These are phyloP conservation scores for Pichia kluyveri DNA, from an alignment of 805 yeast species.

Conservation along the genomic window DNA sequence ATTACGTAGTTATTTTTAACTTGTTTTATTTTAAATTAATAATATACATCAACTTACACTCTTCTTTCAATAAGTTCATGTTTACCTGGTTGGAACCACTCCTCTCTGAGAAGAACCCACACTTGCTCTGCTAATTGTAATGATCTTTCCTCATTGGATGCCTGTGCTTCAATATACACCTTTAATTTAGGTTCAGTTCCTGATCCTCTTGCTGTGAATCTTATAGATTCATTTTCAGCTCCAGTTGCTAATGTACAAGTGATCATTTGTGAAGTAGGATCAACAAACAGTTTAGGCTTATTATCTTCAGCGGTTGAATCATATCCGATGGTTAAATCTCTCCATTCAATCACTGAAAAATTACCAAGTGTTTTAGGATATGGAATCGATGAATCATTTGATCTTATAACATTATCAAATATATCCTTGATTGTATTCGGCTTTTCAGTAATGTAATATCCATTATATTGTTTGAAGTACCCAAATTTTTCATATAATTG, in stretches of 20 bases:
- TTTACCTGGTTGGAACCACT: conserved; percentile 63
- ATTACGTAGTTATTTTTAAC: neutral
- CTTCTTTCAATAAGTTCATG: neutral
- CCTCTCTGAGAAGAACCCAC: conserved; percentile 40
- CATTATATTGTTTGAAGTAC: conserved; percentile 75
- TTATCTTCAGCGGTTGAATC: conserved; percentile 58
- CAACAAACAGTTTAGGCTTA: conserved; percentile 60
- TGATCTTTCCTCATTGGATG: conserved; percentile 41
- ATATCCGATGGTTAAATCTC: conserved; percentile 78
- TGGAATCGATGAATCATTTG: neutral
- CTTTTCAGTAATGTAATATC: conserved; percentile 65
- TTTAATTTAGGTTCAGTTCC: conserved; percentile 96
- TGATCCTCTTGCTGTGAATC: conserved; percentile 86
- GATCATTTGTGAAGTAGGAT: conserved; percentile 76
- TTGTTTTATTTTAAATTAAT: too few species aligned
- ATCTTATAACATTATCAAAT: conserved; percentile 38
- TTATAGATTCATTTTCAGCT: conserved; percentile 30
- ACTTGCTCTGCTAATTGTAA: conserved; percentile 44
- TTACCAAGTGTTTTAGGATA: conserved; percentile 48
- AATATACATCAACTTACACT: neutral
- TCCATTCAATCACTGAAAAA: conserved; percentile 54
- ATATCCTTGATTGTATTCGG: conserved; percentile 41
- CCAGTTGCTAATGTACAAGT: conserved; percentile 41
- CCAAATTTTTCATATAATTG: conserved; percentile 62
- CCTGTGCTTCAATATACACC: conserved; percentile 76